Evolutionary conservation across 1,284 basidiomycete genomes (phyloP).

Genomic region (Trichosporon sp.): DNA sequence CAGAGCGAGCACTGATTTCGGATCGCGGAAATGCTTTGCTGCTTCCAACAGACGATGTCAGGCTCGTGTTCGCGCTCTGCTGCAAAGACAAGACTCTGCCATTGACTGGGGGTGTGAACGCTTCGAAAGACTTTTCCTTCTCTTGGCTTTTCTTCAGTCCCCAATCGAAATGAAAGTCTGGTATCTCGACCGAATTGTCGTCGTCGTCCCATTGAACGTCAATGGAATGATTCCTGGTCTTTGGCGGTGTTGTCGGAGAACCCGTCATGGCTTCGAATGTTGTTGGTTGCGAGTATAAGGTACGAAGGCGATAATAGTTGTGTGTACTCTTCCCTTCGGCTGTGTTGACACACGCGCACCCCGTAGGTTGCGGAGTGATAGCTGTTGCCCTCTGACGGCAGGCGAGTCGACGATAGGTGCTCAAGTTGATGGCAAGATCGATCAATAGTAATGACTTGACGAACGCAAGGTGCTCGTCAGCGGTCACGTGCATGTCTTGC

Average conservation of each 20-base stretch:
- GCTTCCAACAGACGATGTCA: background rate
- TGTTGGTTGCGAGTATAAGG: background rate
- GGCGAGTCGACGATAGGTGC: background rate
- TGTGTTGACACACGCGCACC: background rate
- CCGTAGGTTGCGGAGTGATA: constrained; percentile 4
- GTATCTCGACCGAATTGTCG: constrained; percentile 33
- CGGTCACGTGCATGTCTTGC: background rate
- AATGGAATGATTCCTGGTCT: background rate
- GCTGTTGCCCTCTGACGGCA: background rate
- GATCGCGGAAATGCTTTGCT: background rate
- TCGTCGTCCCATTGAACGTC: constrained; percentile 16
- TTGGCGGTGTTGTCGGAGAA: background rate
- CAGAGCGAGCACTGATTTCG: background rate
- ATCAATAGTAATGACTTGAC: background rate
- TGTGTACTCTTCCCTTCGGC: background rate
- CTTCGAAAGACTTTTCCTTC: background rate
- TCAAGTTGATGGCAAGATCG: background rate
- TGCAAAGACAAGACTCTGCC: background rate
- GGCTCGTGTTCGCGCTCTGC: background rate
- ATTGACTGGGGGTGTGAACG: background rate
- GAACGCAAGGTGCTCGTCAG: background rate
- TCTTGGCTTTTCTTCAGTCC: constrained; percentile 10
- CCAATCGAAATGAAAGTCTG: constrained; percentile 44
- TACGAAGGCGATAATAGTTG: background rate
- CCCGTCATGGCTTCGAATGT: background rate